Percentiles rank a stretch among this genome's conserved stretches.
Conservation (phyloP, 129 eudicot species). For the Saposhnikovia divaricata region DNA sequence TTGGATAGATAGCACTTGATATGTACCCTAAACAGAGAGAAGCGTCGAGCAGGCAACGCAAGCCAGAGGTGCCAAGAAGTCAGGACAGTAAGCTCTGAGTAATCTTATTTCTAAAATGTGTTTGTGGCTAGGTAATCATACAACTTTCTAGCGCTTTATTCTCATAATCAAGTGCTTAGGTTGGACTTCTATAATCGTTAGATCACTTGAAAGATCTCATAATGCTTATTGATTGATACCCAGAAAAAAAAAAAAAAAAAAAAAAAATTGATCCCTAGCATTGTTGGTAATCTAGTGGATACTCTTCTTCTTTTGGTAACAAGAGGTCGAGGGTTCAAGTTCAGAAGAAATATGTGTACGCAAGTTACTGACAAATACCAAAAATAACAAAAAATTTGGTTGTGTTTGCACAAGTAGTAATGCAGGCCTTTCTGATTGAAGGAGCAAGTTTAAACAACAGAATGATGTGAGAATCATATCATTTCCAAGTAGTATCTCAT, state of each 20-base stretch:
- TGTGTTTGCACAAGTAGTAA: too few species aligned
- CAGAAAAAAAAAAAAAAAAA: neutral
- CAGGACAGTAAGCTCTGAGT: too few species aligned
- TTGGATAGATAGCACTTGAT: slow-evolving; percentile 50
- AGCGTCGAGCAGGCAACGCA: neutral
- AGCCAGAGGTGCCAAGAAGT: neutral
- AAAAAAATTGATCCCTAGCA: too few species aligned
- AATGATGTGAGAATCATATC: too few species aligned
- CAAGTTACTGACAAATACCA: too few species aligned
- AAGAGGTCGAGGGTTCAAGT: neutral
- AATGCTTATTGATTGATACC: neutral
- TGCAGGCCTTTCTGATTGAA: neutral
- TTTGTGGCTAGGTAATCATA: neutral
- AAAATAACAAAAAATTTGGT: too few species aligned
- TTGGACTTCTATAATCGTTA: neutral
- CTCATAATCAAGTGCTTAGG: neutral
- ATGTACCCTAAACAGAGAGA: neutral
- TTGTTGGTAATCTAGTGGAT: neutral
- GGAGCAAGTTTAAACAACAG: neutral
- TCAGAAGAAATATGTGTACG: too few species aligned
- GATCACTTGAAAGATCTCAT: neutral
- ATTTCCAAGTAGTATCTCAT: neutral
- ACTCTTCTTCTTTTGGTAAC: neutral
- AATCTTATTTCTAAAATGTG: neutral
- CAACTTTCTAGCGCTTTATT: neutral